These are phyloP conservation scores for Flaveria floridana DNA, from an alignment of 140 eudicot genomes.

Conservation along the genomic window DNA sequence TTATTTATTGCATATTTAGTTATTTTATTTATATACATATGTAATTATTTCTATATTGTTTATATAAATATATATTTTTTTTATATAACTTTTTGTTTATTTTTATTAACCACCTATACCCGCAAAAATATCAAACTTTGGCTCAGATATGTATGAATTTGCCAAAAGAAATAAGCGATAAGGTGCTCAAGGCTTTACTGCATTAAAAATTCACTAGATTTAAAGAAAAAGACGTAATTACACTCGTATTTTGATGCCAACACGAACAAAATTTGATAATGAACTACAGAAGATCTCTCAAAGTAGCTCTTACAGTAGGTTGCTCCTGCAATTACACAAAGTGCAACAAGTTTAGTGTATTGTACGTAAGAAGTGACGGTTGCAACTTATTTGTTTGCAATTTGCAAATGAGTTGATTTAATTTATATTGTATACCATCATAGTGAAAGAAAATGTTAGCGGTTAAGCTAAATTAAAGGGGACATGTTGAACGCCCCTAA, in stretches of 20 bases:
- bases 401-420: no score
- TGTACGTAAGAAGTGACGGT: not conserved
- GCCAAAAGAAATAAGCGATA: not conserved
- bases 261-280: conserved; percentile 19
- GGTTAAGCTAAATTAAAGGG: not conserved
- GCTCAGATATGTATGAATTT: not conserved
- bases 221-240: conserved; percentile 20
- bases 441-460: not conserved
- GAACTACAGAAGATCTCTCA: conserved; percentile 57
- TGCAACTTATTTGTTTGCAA: not conserved
- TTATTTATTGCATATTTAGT: no score
- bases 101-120: no score
- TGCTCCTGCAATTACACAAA: conserved; percentile 50
- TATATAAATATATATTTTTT: no score
- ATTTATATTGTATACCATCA: not conserved
- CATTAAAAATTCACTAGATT: not conserved
- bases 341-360: not conserved
- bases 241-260: conserved; percentile 23
- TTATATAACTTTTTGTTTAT: no score
- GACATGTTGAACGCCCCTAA: not conserved
- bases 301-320: conserved; percentile 40
- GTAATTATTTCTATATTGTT: no score
- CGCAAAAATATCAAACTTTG: no score
- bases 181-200: not conserved
- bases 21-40: no score